Base-by-base conservation (phyloP, 2,329 filamentous ascomycete species). In the Aspergillus spinulosporus region DNA sequence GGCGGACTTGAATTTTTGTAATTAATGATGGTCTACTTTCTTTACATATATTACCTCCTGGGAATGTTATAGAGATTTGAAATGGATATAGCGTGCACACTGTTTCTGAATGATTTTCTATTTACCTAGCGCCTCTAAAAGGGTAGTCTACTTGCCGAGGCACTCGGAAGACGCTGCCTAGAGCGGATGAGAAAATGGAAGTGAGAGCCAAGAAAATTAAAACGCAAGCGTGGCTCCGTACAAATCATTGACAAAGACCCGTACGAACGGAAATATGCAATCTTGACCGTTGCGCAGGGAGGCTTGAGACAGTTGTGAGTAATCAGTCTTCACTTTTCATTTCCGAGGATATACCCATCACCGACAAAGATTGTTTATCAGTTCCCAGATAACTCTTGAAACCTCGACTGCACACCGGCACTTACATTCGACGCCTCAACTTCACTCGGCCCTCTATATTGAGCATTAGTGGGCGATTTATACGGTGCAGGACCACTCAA, bases 321-420 rank as follows among this genome's bases (percentile, higher is more conserved):
- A 21, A 21, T 21, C 21, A 21, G 21, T 21, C 21, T 21, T 21
- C 21, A 21, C 21, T 21, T 21, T 21, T 21, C 21, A 21, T 21
- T 21, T 21, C 21, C 21, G 21, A 21, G 21, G 21, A 21, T 21
- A 21, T 21, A 21, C 21, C 21, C 21, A 21, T 21, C 21, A 21
- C 21, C 21, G 21, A 21, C 21, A 21, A 21, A 21, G 21, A 21
- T 21, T 21, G 21, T 21, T 21, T 21, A 21, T 14, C 26, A 40
- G 29, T 49, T 26, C 3, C 29, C 55, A 7, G 49, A 15, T 26
- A 57, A 31, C 39, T 57, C 55, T 40, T 49, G 45, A 39, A 49
- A 45, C 43, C 49, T 15, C 7, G 14, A 37, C 40, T 52, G 39
- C 9, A 42, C 26, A 6, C 36, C 46, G 21, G 15, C 37, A 4